phyloP scores from a whole-genome alignment of 306 rosid species.

The Lupinus albus region DNA sequence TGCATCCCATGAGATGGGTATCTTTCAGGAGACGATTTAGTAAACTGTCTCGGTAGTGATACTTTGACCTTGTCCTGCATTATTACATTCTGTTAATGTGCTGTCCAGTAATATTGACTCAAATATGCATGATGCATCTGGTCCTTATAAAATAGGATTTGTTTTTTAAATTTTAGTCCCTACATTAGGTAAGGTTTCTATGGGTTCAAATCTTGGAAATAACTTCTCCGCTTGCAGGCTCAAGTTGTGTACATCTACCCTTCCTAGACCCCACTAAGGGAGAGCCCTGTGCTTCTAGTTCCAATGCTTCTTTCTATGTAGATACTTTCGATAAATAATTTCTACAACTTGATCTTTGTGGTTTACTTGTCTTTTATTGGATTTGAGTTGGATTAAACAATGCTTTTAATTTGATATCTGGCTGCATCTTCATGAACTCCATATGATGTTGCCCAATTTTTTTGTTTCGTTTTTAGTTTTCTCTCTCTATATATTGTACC shows the following conservation, averaged over 20 bases:
- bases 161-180: not conserved
- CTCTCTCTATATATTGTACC: too few species aligned
- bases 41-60: not conserved
- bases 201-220: too few species aligned
- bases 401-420: not conserved
- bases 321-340: not conserved
- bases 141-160: not conserved
- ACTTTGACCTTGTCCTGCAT: conserved; percentile 18
- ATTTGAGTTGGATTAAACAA: not conserved
- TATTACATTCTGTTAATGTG: not conserved
- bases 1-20: too few species aligned
- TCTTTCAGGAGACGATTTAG: not conserved
- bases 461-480: too few species aligned
- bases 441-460: not conserved
- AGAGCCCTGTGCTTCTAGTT: too few species aligned
- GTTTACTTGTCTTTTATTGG: not conserved
- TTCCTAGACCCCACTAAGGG: too few species aligned
- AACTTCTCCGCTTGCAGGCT: too few species aligned
- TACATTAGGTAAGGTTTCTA: too few species aligned
- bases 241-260: too few species aligned
- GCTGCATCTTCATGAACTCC: not conserved
- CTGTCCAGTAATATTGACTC: not conserved
- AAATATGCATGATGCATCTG: not conserved
- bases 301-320: too few species aligned
- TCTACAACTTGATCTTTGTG: not conserved